These are phyloP conservation scores for Truncatella angustata DNA, from an alignment of 2,329 filamentous ascomycete genomes.

Conservation along the genomic window DNA sequence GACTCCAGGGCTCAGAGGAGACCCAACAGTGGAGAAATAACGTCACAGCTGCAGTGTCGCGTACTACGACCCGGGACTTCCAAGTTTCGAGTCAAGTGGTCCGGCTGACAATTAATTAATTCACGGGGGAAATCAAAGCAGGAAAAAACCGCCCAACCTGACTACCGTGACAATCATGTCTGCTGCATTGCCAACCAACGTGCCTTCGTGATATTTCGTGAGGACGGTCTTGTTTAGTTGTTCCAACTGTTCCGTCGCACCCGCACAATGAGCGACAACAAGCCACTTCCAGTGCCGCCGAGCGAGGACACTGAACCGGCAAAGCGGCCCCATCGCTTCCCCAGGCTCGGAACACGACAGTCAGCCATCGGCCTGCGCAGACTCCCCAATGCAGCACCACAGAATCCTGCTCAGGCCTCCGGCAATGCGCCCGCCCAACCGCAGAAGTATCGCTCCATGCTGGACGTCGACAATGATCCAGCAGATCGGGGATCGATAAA, in stretches of 20 bases:
- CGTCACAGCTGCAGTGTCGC: not conserved
- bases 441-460: constrained; percentile 3
- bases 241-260: not conserved
- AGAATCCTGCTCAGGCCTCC: not conserved
- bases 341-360: not conserved
- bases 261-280: not conserved
- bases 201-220: not conserved
- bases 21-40: not conserved
- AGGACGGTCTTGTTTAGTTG: not conserved
- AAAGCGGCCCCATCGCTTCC: too few species aligned
- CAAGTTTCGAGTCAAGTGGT: constrained; percentile 7
- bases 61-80: not conserved
- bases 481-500: not conserved
- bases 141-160: not conserved
- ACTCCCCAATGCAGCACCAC: not conserved
- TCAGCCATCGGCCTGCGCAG: constrained; percentile 5
- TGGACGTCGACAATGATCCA: not conserved
- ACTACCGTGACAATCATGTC: too few species aligned
- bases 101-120: not conserved
- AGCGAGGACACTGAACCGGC: not conserved
- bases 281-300: not conserved
- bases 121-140: not conserved
- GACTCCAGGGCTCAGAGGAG: too few species aligned
- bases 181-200: too few species aligned
- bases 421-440: not conserved